Percentiles rank a stretch among this genome's conserved stretches.
Evolutionary conservation across 2,329 filamentous ascomycete genomes (phyloP).

Genomic region (Ophiostoma australiae): DNA sequence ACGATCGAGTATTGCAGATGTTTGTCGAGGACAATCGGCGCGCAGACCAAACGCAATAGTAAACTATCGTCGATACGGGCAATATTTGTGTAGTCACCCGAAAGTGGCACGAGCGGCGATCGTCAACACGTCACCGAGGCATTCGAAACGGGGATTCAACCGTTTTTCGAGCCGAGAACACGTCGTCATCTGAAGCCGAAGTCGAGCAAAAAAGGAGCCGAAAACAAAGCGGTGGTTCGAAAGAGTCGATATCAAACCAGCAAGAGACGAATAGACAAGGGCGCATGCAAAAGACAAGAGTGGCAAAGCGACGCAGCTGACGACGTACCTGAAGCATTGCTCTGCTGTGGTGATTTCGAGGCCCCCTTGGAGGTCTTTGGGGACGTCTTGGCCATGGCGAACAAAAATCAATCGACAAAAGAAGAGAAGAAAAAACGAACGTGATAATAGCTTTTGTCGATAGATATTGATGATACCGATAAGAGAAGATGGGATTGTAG

Average conservation of each 20-base stretch:
- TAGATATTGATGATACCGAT: neutral
- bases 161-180: neutral
- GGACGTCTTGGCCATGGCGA: slow-evolving; percentile 45
- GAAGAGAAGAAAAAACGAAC: neutral
- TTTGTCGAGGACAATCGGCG: neutral
- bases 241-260: neutral
- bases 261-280: neutral
- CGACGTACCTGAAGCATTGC: slow-evolving; percentile 43
- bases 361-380: slow-evolving; percentile 39
- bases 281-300: slow-evolving; percentile 10
- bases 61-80: neutral
- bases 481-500: neutral
- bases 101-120: neutral
- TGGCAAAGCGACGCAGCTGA: slow-evolving; percentile 11
- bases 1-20: neutral
- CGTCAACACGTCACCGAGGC: neutral
- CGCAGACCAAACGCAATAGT: neutral
- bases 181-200: neutral
- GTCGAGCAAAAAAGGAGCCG: neutral
- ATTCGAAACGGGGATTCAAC: neutral
- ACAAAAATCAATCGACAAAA: neutral
- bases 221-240: neutral
- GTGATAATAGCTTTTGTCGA: neutral
- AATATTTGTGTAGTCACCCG: neutral
- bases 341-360: slow-evolving; percentile 47